Percentiles rank a stretch among this genome's conserved stretches.
Evolutionary conservation across 495 filamentous ascomycete species (phyloP).

Genomic region (Massariosphaeria phaeospora): DNA sequence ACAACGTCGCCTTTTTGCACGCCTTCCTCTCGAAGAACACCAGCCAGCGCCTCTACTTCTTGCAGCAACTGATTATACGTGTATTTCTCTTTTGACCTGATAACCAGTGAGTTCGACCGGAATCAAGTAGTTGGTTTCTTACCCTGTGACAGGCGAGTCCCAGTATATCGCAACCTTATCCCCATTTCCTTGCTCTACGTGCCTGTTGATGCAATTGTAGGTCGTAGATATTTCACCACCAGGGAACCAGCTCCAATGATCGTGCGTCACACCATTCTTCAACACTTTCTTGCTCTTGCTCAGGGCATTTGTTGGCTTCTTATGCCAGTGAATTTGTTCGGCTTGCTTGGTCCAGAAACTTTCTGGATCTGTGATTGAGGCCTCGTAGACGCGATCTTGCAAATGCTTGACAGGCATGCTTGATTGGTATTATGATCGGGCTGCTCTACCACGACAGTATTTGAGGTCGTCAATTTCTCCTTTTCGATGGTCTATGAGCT

Average conservation of each 20-base stretch:
- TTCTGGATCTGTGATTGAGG: constrained; percentile 58
- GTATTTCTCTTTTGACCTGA: constrained; percentile 62
- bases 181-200: constrained; percentile 59
- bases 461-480: too few relatives aligned
- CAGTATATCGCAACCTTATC: constrained; percentile 72
- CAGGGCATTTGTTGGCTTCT: constrained; percentile 52
- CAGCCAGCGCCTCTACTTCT: constrained; percentile 82
- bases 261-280: constrained; percentile 46
- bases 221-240: constrained; percentile 83
- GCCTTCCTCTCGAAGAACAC: constrained; percentile 75
- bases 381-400: constrained; percentile 37
- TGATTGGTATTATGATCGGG: too few relatives aligned
- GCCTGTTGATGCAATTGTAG: constrained; percentile 86
- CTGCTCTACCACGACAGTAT: too few relatives aligned
- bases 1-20: constrained; percentile 84
- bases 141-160: constrained; percentile 81
- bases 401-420: constrained; percentile 26
- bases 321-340: constrained; percentile 72
- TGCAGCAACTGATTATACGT: constrained; percentile 70
- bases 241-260: constrained; percentile 82
- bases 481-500: too few relatives aligned
- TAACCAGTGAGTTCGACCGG: constrained; percentile 89
- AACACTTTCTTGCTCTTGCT: constrained; percentile 47
- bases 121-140: too few relatives aligned
- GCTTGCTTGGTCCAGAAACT: constrained; percentile 76